These are phyloP conservation scores for Fusarium poae DNA, from an alignment of 2,329 filamentous ascomycete species.

Conservation along the genomic window DNA sequence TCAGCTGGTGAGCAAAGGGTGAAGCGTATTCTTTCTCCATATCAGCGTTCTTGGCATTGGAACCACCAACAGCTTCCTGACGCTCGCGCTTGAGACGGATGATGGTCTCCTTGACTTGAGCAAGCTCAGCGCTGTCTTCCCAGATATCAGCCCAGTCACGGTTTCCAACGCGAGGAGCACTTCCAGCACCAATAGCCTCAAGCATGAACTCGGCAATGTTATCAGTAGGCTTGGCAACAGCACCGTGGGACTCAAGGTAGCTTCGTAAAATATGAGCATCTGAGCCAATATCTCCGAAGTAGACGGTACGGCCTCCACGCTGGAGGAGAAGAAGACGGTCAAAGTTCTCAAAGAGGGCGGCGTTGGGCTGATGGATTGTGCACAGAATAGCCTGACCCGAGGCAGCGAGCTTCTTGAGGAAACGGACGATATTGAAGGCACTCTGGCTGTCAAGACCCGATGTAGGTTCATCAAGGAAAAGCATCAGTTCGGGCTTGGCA, in stretches of 20 bases:
- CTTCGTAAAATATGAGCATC: constrained; percentile 78
- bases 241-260: constrained; percentile 71
- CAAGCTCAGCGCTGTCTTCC: constrained; percentile 78
- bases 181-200: constrained; percentile 83
- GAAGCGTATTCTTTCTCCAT: constrained; percentile 85
- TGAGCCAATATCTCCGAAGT: constrained; percentile 86
- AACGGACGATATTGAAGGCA: constrained; percentile 82
- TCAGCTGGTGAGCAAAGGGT: constrained; percentile 82
- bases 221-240: constrained; percentile 67
- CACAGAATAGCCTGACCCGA: constrained; percentile 90
- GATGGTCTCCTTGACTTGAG: constrained; percentile 75
- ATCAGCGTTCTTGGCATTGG: constrained; percentile 66
- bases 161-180: constrained; percentile 76
- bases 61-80: constrained; percentile 53
- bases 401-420: constrained; percentile 80
- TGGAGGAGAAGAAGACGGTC: constrained; percentile 84
- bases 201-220: constrained; percentile 85
- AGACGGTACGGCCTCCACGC: constrained; percentile 83
- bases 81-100: constrained; percentile 73
- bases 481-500: constrained; percentile 80
- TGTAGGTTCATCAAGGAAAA: constrained; percentile 85
- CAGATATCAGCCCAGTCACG: constrained; percentile 86
- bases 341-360: constrained; percentile 88
- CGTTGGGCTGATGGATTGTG: constrained; percentile 92
- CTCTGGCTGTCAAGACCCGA: constrained; percentile 74